Conservation (phyloP, 2,329 filamentous ascomycete genomes). For the Phyllosticta citrichinensis region DNA sequence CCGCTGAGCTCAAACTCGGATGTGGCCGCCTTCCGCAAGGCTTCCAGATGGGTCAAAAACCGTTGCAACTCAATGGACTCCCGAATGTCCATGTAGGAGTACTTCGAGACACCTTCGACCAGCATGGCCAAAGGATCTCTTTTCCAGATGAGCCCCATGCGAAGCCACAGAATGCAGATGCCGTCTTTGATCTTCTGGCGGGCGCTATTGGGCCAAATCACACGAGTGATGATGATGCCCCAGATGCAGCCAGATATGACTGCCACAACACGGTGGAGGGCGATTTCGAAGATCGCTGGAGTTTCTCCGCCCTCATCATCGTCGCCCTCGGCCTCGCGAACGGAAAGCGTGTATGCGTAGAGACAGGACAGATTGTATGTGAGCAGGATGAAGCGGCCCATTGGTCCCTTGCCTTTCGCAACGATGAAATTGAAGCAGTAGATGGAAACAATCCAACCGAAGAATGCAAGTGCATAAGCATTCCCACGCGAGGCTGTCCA, state of each 20-base stretch:
- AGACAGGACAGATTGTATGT: conserved; percentile 93
- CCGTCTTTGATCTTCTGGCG: conserved; percentile 82
- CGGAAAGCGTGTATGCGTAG: conserved; percentile 84
- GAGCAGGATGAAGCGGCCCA: conserved; percentile 86
- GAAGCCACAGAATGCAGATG: conserved; percentile 80
- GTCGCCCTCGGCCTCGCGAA: conserved; percentile 70
- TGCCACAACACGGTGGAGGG: conserved; percentile 74
- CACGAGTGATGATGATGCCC: conserved; percentile 79
- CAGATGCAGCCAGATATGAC: conserved; percentile 82
- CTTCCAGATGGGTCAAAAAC: conserved; percentile 64
- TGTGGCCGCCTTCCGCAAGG: conserved; percentile 60
- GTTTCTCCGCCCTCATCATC: conserved; percentile 74
- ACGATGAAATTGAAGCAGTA: conserved; percentile 87
- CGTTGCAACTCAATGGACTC: conserved; percentile 82
- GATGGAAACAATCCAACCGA: conserved; percentile 72
- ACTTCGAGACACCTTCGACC: conserved; percentile 24
- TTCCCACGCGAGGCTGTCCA: conserved; percentile 73
- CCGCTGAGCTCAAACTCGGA: conserved; percentile 83
- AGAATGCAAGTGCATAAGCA: conserved; percentile 61
- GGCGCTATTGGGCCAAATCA: conserved; percentile 91
- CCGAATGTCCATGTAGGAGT: conserved; percentile 71
- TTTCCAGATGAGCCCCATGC: conserved; percentile 95
- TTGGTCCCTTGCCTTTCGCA: conserved; percentile 70
- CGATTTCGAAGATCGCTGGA: conserved; percentile 80
- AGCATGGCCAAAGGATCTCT: conserved; percentile 75